These are phyloP conservation scores for Planoprotostelium fungivorum DNA, from an alignment of 78 protist genomes.

Conservation along the genomic window DNA sequence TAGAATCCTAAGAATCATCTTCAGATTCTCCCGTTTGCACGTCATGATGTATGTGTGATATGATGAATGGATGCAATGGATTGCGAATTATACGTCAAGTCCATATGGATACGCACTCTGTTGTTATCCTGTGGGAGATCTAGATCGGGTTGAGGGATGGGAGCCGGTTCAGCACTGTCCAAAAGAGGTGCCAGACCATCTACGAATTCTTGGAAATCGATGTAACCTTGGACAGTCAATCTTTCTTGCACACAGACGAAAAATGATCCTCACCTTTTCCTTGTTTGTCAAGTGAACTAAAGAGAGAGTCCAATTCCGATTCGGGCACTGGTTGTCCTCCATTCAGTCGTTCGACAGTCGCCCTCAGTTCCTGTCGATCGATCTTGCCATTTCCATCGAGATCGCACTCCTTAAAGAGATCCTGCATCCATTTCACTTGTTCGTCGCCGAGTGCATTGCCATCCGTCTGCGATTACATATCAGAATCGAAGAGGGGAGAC, in stretches of 20 bases:
- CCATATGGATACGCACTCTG: neutral
- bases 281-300: neutral
- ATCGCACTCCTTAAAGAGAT: neutral
- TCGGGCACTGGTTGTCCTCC: neutral
- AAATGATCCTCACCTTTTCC: neutral
- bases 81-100: neutral
- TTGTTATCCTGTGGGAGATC: neutral
- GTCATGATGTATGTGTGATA: too few species aligned
- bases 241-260: neutral
- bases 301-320: neutral
- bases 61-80: too few species aligned
- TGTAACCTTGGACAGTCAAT: neutral
- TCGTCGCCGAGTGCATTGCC: neutral
- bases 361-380: neutral
- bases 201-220: neutral
- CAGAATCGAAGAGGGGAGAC: too few species aligned
- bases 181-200: neutral
- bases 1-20: neutral
- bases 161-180: neutral
- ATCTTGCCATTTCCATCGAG: neutral
- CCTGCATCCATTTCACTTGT: neutral
- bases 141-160: neutral
- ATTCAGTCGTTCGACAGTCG: neutral
- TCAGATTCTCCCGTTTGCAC: neutral
- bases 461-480: too few species aligned